These are phyloP conservation scores for Xylaria sp. DNA, from an alignment of 2,329 filamentous ascomycete species.

Conservation along the genomic window DNA sequence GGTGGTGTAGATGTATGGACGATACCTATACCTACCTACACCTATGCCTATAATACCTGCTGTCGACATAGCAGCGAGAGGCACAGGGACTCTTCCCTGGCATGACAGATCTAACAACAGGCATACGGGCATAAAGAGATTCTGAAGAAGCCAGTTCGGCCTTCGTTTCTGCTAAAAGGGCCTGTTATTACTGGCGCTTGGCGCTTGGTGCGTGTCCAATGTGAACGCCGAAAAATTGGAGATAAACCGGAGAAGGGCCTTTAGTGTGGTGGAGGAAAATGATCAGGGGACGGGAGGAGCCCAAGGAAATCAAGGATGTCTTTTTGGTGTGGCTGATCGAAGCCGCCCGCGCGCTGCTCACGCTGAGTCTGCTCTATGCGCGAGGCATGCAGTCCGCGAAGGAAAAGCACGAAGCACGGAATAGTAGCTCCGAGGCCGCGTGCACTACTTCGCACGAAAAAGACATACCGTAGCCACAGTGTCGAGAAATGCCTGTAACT, in stretches of 20 bases:
- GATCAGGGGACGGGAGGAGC: constrained; percentile 13
- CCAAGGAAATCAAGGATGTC: constrained; percentile 6
- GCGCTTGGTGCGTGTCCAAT: constrained; percentile 14
- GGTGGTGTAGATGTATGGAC: not conserved
- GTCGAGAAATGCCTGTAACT: too few species aligned
- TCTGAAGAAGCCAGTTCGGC: not conserved
- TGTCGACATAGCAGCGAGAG: not conserved
- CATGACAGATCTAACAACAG: not conserved
- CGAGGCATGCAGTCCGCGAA: too few species aligned
- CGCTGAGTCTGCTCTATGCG: too few species aligned
- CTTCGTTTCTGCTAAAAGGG: not conserved
- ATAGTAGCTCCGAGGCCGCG: not conserved
- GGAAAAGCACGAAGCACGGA: not conserved
- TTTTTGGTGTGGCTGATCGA: constrained; percentile 10
- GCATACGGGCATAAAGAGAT: not conserved
- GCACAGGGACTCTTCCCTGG: not conserved
- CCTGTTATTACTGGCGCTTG: constrained; percentile 20
- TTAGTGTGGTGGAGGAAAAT: constrained; percentile 15
- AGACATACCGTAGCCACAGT: too few species aligned
- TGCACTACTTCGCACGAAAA: too few species aligned
- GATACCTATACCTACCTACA: not conserved
- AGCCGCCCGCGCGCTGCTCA: not conserved
- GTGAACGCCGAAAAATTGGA: constrained; percentile 9
- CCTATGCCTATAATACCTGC: not conserved
- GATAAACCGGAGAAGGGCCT: constrained; percentile 23